Conservation (phyloP, 768 basidiomycete species). For the Grammothele lineata region DNA sequence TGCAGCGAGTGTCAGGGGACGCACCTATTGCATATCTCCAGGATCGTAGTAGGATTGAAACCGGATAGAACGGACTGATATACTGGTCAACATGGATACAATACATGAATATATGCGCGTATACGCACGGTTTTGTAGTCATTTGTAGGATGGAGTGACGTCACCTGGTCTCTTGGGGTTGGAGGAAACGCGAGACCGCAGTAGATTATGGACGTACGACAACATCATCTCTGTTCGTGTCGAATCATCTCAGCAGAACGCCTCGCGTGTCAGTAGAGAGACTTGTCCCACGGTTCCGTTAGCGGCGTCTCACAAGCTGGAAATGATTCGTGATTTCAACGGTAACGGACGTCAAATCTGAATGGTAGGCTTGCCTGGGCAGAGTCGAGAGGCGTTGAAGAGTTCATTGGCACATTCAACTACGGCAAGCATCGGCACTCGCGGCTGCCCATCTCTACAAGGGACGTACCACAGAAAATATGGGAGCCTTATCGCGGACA, state of each 20-base stretch:
- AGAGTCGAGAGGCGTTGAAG: constrained; percentile 72
- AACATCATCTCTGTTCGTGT: constrained; percentile 26
- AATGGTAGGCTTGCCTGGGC: constrained; percentile 71
- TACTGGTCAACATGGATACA: constrained; percentile 3
- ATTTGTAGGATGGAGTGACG: constrained; percentile 80
- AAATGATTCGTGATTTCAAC: no score
- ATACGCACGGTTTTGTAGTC: constrained; percentile 80
- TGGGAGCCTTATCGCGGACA: constrained; percentile 61
- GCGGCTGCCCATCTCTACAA: neutral
- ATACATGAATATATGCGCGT: constrained; percentile 32
- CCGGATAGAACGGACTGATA: constrained; percentile 80
- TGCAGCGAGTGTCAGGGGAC: neutral
- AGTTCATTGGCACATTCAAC: constrained; percentile 85
- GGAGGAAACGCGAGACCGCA: no score
- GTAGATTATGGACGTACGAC: constrained; percentile 29
- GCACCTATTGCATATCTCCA: constrained; percentile 80
- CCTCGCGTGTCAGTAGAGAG: neutral
- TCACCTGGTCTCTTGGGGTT: constrained; percentile 74
- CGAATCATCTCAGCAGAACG: neutral
- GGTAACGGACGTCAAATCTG: no score
- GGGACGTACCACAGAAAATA: constrained; percentile 74
- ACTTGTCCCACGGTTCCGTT: constrained; percentile 62
- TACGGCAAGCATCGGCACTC: constrained; percentile 22
- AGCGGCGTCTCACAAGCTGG: constrained; percentile 78
- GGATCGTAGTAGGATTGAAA: constrained; percentile 64